A percentile compares a stretch with the other conserved stretches of the same genome.
Evolutionary conservation across 306 rosid species (phyloP).

Genomic region (Castanea crenata): DNA sequence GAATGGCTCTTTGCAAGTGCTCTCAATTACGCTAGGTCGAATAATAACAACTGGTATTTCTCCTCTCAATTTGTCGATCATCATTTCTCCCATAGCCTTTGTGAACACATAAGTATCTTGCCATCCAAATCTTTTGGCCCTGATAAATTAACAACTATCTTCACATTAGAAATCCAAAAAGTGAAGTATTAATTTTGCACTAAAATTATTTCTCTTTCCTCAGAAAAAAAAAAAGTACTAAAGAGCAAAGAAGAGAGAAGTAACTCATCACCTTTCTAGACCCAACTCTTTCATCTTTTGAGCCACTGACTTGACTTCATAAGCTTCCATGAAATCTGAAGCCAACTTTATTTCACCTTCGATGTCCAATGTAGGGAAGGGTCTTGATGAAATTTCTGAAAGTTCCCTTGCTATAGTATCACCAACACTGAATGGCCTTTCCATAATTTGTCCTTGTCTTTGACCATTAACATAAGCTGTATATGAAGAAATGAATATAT

Average conservation of each 20-base stretch:
- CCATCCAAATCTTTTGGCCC: conserved; percentile 89
- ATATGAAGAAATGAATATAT: conserved; percentile 7
- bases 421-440: conserved; percentile 70
- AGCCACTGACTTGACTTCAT: conserved; percentile 46
- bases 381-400: conserved; percentile 33
- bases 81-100: conserved; percentile 99
- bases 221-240: neutral
- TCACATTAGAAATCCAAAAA: neutral
- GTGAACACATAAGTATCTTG: conserved; percentile 97
- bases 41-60: conserved; percentile 81
- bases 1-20: conserved; percentile 87
- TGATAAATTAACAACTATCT: conserved; percentile 21
- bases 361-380: conserved; percentile 52
- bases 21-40: conserved; percentile 92
- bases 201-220: too few relatives aligned
- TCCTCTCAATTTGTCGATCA: conserved; percentile 75
- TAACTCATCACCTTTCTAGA: conserved; percentile 50
- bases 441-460: conserved; percentile 89
- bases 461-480: conserved; percentile 95
- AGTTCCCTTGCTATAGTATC: conserved; percentile 69
- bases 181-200: neutral
- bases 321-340: conserved; percentile 37
- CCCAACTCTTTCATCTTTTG: conserved; percentile 88
- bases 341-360: conserved; percentile 70
- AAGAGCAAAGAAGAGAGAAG: neutral